phyloP scores from a whole-genome alignment of 2,329 filamentous ascomycete genomes.

The Rutstroemia sp. region DNA sequence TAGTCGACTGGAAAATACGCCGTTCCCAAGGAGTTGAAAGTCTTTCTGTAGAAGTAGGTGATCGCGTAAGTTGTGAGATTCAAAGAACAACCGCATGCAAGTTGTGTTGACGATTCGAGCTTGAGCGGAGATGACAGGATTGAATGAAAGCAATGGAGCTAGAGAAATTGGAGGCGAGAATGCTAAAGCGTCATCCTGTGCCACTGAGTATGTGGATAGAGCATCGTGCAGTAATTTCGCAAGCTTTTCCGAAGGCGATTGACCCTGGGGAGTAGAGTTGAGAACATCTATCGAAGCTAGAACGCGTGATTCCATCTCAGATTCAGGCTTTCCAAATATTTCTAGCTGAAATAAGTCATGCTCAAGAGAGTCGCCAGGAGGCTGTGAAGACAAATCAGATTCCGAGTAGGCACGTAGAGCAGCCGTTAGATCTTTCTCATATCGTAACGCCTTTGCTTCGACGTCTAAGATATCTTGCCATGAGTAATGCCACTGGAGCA shows the following conservation, averaged over 20 bases:
- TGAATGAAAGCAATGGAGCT: conserved; percentile 65
- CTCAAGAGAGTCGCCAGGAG: neutral
- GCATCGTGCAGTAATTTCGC: conserved; percentile 18
- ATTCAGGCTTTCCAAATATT: conserved; percentile 42
- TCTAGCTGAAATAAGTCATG: conserved; percentile 20
- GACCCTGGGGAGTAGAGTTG: conserved; percentile 31
- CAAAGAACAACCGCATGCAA: conserved; percentile 70
- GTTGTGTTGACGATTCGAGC: conserved; percentile 69
- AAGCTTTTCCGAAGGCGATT: conserved; percentile 17
- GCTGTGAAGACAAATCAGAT: too few relatives aligned
- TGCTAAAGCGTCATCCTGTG: conserved; percentile 13
- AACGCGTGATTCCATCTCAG: conserved; percentile 41
- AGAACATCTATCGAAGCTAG: conserved; percentile 43
- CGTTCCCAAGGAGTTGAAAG: conserved; percentile 80
- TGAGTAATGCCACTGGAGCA: conserved; percentile 60
- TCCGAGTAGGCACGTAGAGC: conserved; percentile 23
- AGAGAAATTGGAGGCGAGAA: conserved; percentile 35
- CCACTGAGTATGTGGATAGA: conserved; percentile 12
- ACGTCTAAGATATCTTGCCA: conserved; percentile 62
- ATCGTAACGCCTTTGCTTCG: conserved; percentile 50
- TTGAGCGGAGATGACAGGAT: conserved; percentile 66
- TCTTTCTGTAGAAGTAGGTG: conserved; percentile 70
- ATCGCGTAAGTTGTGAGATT: conserved; percentile 58
- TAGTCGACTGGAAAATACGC: conserved; percentile 72
- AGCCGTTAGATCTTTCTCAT: conserved; percentile 37